phyloP scores from a whole-genome alignment of 148 eudicot species.

The Tetragonia tetragonoides region DNA sequence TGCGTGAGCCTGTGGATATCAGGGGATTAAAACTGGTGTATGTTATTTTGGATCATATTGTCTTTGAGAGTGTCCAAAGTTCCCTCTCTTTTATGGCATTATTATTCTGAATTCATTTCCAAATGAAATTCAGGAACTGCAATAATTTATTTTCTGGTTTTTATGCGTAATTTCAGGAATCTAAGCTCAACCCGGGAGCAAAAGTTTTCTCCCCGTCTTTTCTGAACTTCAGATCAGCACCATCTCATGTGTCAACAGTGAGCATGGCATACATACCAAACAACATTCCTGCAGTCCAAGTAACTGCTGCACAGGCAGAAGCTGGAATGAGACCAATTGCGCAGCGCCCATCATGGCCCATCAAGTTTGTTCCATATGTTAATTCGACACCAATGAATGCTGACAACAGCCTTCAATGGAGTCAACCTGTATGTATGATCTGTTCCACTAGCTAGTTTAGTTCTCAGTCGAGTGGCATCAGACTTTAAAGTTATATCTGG shows the following conservation, averaged over 20 bases:
- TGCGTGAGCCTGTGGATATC: too few species aligned
- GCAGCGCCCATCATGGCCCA: conserved; percentile 51
- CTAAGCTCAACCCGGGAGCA: conserved; percentile 92
- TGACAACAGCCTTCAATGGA: conserved; percentile 48
- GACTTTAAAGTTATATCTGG: not conserved
- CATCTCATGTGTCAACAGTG: conserved; percentile 48
- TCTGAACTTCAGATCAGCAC: conserved; percentile 42
- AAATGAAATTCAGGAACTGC: not conserved
- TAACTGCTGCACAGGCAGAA: conserved; percentile 54
- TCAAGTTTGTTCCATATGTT: conserved; percentile 55
- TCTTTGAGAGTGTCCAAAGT: not conserved
- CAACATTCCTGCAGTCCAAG: conserved; percentile 38
- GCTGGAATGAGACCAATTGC: conserved; percentile 42
- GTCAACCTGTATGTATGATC: conserved; percentile 57
- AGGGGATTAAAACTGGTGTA: too few species aligned
- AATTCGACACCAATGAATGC: conserved; percentile 46
- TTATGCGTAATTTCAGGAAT: conserved; percentile 48
- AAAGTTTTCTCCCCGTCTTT: conserved; percentile 72
- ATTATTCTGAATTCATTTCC: not conserved
- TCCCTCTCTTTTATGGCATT: not conserved
- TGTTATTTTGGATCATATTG: conserved; percentile 1
- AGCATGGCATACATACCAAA: conserved; percentile 52
- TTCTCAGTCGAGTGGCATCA: not conserved
- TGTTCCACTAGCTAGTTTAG: not conserved
- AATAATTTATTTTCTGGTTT: not conserved